Evolutionary conservation across 257 asterid genomes (phyloP), one percentile per base, ranked within the genome.

Genomic region (Nicotiana tomentosiformis): DNA sequence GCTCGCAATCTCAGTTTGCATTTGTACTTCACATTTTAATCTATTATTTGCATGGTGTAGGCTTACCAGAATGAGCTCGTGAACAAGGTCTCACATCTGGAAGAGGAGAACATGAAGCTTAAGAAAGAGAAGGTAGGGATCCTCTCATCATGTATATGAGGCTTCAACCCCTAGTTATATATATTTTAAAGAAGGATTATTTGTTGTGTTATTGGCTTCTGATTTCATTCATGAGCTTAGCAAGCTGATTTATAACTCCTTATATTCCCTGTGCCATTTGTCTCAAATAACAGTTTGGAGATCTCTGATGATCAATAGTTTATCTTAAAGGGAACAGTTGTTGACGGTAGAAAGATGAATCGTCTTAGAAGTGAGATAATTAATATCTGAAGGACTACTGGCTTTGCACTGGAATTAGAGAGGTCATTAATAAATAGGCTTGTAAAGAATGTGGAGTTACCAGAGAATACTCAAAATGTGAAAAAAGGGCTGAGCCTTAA

Each of bases 41-140:
- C 26, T 32, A 55, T 60, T 77, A 16, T 32, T 60, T 80, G 58
- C 70, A 70, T 86, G 39, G 33, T 77, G 61, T 77, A 94, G 98
- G 98, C 98, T 74, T 94, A 94, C 87, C 97, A 93, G 85, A 90
- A 90, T 84, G 97, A 94, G 90, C 87, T 94, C 89, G 95, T 91
- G 90, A 89, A 72, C 81, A 94, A 94, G 91, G 97, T 94, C 66
- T 89, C 97, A 2, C 89, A 15, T 69, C 98, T 93, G 69, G 97
- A 94, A 89, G 97, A 91, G 90, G 93, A 90, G 83, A 93, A 86
- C 84, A 60, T 77, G 82, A 93, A 91, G 91, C 98, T 94, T 67
- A 91, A 85, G 87, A 92, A 88, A 49, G 95, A 94, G 81, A 92
- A 91, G 93, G 98, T 87, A 87, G 80, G 88, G 66, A 68, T 33